Base-by-base conservation (phyloP, 1,284 basidiomycete species). In the Caloboletus firmus region DNA sequence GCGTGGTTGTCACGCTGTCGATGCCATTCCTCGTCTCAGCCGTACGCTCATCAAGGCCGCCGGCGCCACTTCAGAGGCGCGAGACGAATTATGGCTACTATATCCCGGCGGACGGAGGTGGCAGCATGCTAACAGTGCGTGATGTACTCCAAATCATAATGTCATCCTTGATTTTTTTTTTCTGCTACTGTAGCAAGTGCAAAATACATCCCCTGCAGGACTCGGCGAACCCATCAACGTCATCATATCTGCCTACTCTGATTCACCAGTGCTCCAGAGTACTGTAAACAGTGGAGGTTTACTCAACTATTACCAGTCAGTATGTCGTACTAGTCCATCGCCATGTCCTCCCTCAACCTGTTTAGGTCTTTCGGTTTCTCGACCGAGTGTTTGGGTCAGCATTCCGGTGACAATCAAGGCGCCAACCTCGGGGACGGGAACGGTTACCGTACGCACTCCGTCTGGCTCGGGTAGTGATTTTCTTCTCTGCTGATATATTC, bases 191-290 rank as follows among this genome's bases (percentile, higher is more conserved):
- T 59, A 85, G 83, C 66, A 76, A 66, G 79, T 89, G 24, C 75
- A 81, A 51, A 67, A 75, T 34, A 88, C 93, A 18, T 85, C 77
- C 63, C 89, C 92, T 15, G 66, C 75, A 47, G 91, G 92, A 9
- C 81, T 91, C 51, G 91, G 92, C 39, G 95, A 98, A 73, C 95
- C 95, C 4, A 73, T 98, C 53, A 98, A 98, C 62, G 79, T 83
- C 52, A 93, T 98, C 66, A 74, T 98, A 31, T 88, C 90, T n/a
- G 89, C 80, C 24, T 78, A 86, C 42, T 96, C 93, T 2, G 91
- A 95, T 63, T 60, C 77, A 1, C 76, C 72, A 4, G 87, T 97
- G 1, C 78, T 97, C 40, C 79, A 82, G 15, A 83, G 89, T 62
- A 73, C 76, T 10, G 71, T 81, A 58, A 69, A 69, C 8, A 69